Evolutionary conservation across 106 monocot genomes (phyloP).

Genomic region (Dioscorea alata): DNA sequence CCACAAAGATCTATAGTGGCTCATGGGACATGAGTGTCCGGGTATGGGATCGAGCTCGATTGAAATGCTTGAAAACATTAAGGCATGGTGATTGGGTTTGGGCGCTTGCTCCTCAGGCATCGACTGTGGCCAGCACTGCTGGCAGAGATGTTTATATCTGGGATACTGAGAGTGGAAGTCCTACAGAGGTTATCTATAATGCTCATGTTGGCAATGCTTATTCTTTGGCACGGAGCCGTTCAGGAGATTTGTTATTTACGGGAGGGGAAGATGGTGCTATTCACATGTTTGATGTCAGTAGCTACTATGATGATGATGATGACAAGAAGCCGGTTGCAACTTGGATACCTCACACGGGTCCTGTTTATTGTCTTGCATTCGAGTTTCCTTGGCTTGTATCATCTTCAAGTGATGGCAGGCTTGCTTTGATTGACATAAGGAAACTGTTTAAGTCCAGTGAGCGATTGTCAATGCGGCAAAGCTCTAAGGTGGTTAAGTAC

Average conservation of each 20-base stretch:
- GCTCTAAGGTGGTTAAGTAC: not conserved
- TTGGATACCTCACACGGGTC: conserved; percentile 31
- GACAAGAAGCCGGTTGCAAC: conserved; percentile 12
- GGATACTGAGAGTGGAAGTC: conserved; percentile 23
- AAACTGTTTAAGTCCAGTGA: conserved; percentile 20
- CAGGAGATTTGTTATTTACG: conserved; percentile 35
- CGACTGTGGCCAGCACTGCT: conserved; percentile 31
- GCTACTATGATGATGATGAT: not conserved
- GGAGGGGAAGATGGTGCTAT: conserved; percentile 47
- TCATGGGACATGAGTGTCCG: conserved; percentile 46
- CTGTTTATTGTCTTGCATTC: conserved; percentile 34
- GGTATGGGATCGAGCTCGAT: conserved; percentile 27
- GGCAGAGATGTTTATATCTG: conserved; percentile 36
- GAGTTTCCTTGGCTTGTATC: conserved; percentile 50
- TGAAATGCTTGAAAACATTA: conserved; percentile 21
- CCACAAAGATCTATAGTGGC: conserved; percentile 34
- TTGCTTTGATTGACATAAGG: conserved; percentile 35
- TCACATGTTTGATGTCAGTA: conserved; percentile 23
- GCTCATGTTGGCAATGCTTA: conserved; percentile 24
- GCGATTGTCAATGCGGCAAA: not conserved
- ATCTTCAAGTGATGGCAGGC: conserved; percentile 32
- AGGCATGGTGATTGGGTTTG: conserved; percentile 40
- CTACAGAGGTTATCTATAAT: conserved; percentile 4
- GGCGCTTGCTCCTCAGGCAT: conserved; percentile 26
- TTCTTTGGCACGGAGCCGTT: conserved; percentile 24